Evolutionary conservation across 331 rosid species (phyloP).

Genomic region (Erythrophleum ivorense): DNA sequence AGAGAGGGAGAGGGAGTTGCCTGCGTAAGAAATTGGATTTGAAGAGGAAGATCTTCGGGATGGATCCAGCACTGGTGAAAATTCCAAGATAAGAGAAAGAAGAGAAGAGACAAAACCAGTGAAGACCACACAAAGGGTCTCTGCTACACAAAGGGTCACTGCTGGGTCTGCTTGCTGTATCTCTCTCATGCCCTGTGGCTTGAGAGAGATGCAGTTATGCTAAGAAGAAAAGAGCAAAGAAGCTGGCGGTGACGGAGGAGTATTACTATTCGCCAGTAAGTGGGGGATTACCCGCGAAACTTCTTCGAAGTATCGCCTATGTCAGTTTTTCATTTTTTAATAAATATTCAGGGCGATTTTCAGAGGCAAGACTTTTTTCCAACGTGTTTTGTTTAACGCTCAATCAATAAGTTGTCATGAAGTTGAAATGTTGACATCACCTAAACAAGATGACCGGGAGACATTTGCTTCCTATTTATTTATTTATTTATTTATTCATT

Average conservation of each 20-base stretch:
- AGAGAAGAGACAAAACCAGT: conserved; percentile 17
- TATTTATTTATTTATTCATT: too few relatives aligned
- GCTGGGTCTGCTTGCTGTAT: not conserved
- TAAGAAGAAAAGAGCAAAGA: not conserved
- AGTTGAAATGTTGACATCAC: not conserved
- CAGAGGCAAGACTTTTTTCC: not conserved
- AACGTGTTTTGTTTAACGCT: not conserved
- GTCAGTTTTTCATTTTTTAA: not conserved
- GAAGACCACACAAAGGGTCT: not conserved
- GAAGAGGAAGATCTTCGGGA: not conserved
- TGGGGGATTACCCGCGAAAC: conserved; percentile 13
- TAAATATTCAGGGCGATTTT: not conserved
- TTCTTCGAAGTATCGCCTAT: conserved; percentile 34
- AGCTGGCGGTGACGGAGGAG: not conserved
- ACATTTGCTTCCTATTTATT: not conserved
- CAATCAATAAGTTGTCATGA: not conserved
- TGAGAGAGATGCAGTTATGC: not conserved
- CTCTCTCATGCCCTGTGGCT: not conserved
- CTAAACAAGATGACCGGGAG: not conserved
- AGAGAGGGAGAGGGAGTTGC: not conserved
- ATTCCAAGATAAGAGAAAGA: not conserved
- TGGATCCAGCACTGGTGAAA: not conserved
- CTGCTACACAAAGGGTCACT: not conserved
- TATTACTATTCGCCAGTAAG: conserved; percentile 11
- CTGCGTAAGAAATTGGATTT: not conserved